Percentiles rank a stretch among this genome's conserved stretches.
Evolutionary conservation across 2,329 filamentous ascomycete species (phyloP).

Genomic region (Ilyonectria destructans): DNA sequence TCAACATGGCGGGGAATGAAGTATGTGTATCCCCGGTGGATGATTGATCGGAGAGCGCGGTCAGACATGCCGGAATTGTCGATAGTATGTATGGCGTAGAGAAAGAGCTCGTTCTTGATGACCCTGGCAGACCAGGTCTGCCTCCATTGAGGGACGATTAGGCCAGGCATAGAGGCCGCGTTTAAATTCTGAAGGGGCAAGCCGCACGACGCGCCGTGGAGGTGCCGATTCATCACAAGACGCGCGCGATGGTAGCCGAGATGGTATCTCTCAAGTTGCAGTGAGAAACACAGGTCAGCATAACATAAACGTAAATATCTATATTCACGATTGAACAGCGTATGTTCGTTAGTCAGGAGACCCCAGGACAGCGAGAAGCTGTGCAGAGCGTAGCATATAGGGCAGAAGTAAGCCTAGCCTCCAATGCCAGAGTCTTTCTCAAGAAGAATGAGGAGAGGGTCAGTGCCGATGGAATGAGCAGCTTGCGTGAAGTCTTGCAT

Average conservation of each 20-base stretch:
- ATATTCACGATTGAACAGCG: not conserved
- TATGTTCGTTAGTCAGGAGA: not conserved
- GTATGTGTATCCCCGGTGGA: not conserved
- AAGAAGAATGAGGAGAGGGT: constrained; percentile 4
- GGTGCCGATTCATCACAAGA: constrained; percentile 18
- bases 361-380: constrained; percentile 5
- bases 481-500: not conserved
- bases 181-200: not conserved
- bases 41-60: constrained; percentile 2
- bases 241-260: constrained; percentile 14
- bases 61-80: constrained; percentile 6
- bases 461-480: not conserved
- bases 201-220: constrained; percentile 11
- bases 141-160: not conserved
- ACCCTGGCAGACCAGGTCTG: constrained; percentile 14
- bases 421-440: not conserved
- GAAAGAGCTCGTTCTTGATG: constrained; percentile 14
- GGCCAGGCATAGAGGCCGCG: not conserved
- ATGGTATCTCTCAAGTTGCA: not conserved
- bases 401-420: not conserved
- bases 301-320: not conserved
- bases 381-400: not conserved
- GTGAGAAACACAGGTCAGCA: not conserved
- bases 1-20: not conserved
- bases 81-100: constrained; percentile 2